Percentiles rank a stretch among this genome's conserved stretches.
phyloP scores from a whole-genome alignment of 2,329 filamentous ascomycete species.

The Aspergillus sclerotialis region DNA sequence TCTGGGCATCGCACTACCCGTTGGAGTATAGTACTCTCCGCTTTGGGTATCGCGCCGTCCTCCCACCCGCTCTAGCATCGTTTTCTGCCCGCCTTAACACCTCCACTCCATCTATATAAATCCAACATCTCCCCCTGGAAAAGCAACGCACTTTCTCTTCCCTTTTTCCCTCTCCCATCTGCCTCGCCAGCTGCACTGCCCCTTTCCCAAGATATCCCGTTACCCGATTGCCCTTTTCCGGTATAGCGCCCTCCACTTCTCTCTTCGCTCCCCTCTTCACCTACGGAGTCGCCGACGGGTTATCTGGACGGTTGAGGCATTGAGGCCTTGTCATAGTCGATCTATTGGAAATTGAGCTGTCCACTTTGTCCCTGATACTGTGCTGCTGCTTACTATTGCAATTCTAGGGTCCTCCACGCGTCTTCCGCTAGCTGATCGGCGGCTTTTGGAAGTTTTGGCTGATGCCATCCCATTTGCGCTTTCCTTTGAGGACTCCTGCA shows the following conservation, averaged over 20 bases:
- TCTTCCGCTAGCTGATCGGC: background rate
- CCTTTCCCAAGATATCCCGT: background rate
- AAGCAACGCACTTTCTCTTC: constrained; percentile 17
- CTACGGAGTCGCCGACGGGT: background rate
- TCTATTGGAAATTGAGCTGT: constrained; percentile 3
- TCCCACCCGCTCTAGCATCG: constrained; percentile 14
- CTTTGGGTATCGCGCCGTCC: constrained; percentile 11
- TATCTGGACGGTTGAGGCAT: background rate
- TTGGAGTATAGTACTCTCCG: constrained; percentile 10
- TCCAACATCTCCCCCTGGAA: constrained; percentile 12
- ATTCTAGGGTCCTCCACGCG: background rate
- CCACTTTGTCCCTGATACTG: background rate
- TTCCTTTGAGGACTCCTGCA: constrained; percentile 1
- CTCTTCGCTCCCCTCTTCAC: background rate
- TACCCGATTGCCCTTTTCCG: background rate
- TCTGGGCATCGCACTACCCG: constrained; percentile 8
- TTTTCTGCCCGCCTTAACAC: constrained; percentile 7
- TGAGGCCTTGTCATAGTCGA: background rate
- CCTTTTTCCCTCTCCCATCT: constrained; percentile 7
- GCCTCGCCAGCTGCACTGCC: background rate
- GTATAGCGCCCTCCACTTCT: background rate
- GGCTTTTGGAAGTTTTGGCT: constrained; percentile 1
- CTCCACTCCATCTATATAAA: constrained; percentile 18
- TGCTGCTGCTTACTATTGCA: constrained; percentile 1
- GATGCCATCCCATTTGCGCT: constrained; percentile 1